Evolutionary conservation across 441 rosid genomes (phyloP).

Genomic region (Mallotus repandus): DNA sequence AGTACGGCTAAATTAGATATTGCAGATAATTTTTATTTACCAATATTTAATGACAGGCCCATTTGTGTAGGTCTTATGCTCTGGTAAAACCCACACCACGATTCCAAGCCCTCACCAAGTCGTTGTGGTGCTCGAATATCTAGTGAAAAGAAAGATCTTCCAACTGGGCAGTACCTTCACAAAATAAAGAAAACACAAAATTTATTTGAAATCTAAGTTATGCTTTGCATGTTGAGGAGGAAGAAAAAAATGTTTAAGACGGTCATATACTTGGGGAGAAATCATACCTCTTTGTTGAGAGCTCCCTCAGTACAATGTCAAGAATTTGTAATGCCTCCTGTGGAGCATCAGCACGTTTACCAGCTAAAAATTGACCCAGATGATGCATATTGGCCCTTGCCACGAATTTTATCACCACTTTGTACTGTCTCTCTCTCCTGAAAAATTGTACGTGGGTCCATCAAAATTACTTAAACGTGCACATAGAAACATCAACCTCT

Average conservation of each 20-base stretch:
- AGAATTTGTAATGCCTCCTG: conserved; percentile 93
- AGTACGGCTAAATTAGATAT: neutral
- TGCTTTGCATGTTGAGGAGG: neutral
- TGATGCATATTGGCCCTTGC: conserved; percentile 92
- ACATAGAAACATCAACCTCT: neutral
- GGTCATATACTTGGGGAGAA: neutral
- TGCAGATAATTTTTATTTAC: conserved; percentile 35
- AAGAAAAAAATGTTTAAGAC: neutral
- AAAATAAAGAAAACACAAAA: conserved; percentile 4
- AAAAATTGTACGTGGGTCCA: conserved; percentile 20
- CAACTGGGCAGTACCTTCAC: conserved; percentile 74
- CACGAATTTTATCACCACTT: conserved; percentile 81
- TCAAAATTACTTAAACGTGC: neutral
- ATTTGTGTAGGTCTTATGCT: conserved; percentile 97
- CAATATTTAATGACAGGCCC: conserved; percentile 93
- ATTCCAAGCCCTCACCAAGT: conserved; percentile 95
- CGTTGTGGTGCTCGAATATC: conserved; percentile 69
- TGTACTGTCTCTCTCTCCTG: conserved; percentile 82
- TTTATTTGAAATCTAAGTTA: conserved; percentile 2
- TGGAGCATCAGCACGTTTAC: conserved; percentile 86
- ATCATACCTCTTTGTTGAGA: conserved; percentile 67
- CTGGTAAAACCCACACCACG: conserved; percentile 98
- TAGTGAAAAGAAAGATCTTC: conserved; percentile 93
- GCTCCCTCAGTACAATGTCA: conserved; percentile 83
- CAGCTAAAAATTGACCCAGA: conserved; percentile 80